Evolutionary conservation across 2,329 filamentous ascomycete genomes (phyloP), one percentile per base, ranked within the genome.

Genomic region (Trichoderma sp.): DNA sequence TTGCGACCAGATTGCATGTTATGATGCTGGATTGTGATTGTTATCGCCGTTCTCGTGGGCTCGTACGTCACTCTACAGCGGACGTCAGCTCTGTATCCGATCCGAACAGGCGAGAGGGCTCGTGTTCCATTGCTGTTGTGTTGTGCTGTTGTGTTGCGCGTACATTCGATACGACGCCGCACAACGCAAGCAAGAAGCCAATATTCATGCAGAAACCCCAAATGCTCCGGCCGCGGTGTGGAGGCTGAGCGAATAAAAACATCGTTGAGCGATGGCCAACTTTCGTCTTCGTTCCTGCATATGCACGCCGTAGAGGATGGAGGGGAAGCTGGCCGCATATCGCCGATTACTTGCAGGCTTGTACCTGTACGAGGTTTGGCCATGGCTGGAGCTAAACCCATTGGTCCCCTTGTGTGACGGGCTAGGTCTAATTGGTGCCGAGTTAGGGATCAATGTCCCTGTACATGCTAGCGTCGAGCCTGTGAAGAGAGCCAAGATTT

Each of bases 261-360:
- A 28, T 28, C n/a, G 39, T 51, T 61, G 30, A 62, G 28, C 67
- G 21, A 70, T 30, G 26, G 15, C 57, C 57, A 70, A 51, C 30
- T n/a, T 69, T 43, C n/a, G 34, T 32, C 43, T 43, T 62, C 21
- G 67, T 70, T 70, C 67, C 67, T 70, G 67, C 67, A 70, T 70
- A 62, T 70, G 57, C 66, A 47, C 15, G 56, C 14, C 39, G 43
- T 60, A 24, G 36, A 43, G 51, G 57, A 62, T 43, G 57, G 57
- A 53, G 57, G 57, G 56, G 36, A 51, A 61, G 39, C 30, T 26
- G 67, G 43, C 67, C 67, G 67, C 67, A 70, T 70, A 70, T 70
- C 66, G 66, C 66, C 66, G 66, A 70, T 66, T 51, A 62, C 66
- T 21, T 67, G 43, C 47, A 26, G 9, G 5, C 39, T 30, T 30